Base-by-base conservation (phyloP, 2,329 filamentous ascomycete genomes). In the Penicillium sp. region DNA sequence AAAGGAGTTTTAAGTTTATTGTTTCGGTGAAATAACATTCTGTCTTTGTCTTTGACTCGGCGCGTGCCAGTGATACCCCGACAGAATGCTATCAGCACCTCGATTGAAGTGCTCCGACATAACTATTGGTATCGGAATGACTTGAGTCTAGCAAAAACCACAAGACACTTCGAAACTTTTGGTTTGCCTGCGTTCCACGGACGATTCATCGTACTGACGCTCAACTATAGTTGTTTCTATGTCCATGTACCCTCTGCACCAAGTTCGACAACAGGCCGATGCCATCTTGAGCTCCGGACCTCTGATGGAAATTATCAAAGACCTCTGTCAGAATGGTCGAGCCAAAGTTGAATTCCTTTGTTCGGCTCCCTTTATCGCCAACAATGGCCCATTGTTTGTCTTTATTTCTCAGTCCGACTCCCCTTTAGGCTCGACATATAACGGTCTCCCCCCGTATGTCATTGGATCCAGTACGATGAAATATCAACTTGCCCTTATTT, bases 301-400 rank as follows among this genome's bases (percentile, higher is more conserved):
- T 29, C 25, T 50, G 49, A 42, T 39, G 17, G 10, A 23, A 48
- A n/a, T 23, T 8, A 13, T n/a, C 35, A 21, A 38, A 21, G 13
- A 17, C 48, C 6, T 49, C 36, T 27, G 25, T 42, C n/a, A n/a
- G 15, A 52, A 44, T 48, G 50, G 21, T 29, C 17, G 27, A 52
- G 17, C 17, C 13, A 21, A 23, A 39, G 4, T n/a, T 29, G 23
- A 27, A 9, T 38, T 38, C 47, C 51, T 53, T 53, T 53, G 51
- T 53, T 43, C n/a, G 4, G 2, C 29, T 2, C 15, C 15, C n/a
- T 48, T 38, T 48, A 21, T 17, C 4, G 25, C 12, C 9, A 38
- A 48, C 42, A 53, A 53, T 48, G 42, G 25, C 5, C 42, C 33
- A 53, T 53, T 53, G 51, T 53, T 39, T 17, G 23, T 23, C n/a